phyloP scores from a whole-genome alignment of 106 monocot species.

The Apostasia ramifera region DNA sequence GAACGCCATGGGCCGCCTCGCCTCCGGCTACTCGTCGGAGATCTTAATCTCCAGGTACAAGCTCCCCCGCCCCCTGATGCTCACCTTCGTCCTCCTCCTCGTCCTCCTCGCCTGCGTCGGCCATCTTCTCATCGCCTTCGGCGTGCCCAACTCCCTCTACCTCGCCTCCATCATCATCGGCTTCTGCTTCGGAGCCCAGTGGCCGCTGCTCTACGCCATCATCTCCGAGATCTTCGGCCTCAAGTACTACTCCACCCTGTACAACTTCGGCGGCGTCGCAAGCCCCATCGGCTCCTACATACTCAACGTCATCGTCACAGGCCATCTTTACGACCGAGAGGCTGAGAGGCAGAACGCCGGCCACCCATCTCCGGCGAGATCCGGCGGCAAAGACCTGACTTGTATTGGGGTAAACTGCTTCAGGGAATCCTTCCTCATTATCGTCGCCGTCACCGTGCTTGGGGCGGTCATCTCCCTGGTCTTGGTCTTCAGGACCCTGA shows the following conservation, averaged over 20 bases:
- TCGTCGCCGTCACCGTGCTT: slow-evolving; percentile 44
- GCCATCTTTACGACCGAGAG: slow-evolving; percentile 58
- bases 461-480: slow-evolving; percentile 44
- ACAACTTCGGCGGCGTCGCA: slow-evolving; percentile 59
- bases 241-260: slow-evolving; percentile 75
- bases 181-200: slow-evolving; percentile 74
- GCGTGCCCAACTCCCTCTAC: slow-evolving; percentile 54
- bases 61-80: slow-evolving; percentile 46
- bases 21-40: slow-evolving; percentile 66
- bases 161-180: slow-evolving; percentile 68
- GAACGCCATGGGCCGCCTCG: slow-evolving; percentile 57
- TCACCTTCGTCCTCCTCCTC: slow-evolving; percentile 43
- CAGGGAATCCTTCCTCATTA: slow-evolving; percentile 60
- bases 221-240: slow-evolving; percentile 89
- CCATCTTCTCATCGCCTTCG: slow-evolving; percentile 66
- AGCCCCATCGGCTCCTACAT: slow-evolving; percentile 70
- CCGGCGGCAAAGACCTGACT: slow-evolving; percentile 16
- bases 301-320: slow-evolving; percentile 57
- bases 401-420: slow-evolving; percentile 71
- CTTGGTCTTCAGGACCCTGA: slow-evolving; percentile 53
- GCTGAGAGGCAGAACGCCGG: slow-evolving; percentile 31
- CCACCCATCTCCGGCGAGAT: no score
- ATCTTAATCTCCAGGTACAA: slow-evolving; percentile 41
- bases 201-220: slow-evolving; percentile 63
- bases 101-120: slow-evolving; percentile 51